Conservation (phyloP, 345 rosid species). For the Odontarrhena argentea region DNA sequence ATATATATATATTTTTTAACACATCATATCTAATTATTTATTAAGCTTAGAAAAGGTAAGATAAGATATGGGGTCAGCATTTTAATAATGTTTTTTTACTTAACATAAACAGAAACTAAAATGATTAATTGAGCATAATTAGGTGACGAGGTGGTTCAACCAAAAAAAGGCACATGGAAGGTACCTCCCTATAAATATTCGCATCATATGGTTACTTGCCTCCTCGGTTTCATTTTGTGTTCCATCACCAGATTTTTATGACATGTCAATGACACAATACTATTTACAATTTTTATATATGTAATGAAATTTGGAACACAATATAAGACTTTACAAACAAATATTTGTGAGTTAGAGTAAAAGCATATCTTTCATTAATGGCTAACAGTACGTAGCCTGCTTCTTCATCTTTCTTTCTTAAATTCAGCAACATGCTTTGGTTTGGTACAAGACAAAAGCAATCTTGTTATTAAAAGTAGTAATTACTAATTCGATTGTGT, state of each 20-base stretch:
- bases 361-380: slow-evolving; percentile 14
- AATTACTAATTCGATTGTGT: background rate
- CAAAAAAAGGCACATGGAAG: slow-evolving; percentile 22
- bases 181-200: slow-evolving; percentile 26
- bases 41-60: background rate
- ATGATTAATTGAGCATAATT: slow-evolving; percentile 12
- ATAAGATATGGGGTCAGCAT: background rate
- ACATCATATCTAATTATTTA: background rate
- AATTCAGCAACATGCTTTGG: slow-evolving; percentile 5
- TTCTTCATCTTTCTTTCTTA: background rate
- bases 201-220: slow-evolving; percentile 22
- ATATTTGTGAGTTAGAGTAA: background rate
- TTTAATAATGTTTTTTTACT: background rate
- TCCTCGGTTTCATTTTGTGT: slow-evolving; percentile 6
- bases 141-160: slow-evolving; percentile 32
- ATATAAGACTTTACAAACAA: background rate
- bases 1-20: background rate
- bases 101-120: slow-evolving; percentile 13
- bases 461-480: slow-evolving; percentile 7
- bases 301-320: background rate
- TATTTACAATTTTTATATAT: no score
- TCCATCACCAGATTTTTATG: background rate
- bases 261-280: background rate
- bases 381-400: slow-evolving; percentile 2
- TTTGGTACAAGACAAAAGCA: slow-evolving; percentile 6